These are phyloP conservation scores for Monosporascus sp. DNA, from an alignment of 2,329 filamentous ascomycete species.

Conservation along the genomic window DNA sequence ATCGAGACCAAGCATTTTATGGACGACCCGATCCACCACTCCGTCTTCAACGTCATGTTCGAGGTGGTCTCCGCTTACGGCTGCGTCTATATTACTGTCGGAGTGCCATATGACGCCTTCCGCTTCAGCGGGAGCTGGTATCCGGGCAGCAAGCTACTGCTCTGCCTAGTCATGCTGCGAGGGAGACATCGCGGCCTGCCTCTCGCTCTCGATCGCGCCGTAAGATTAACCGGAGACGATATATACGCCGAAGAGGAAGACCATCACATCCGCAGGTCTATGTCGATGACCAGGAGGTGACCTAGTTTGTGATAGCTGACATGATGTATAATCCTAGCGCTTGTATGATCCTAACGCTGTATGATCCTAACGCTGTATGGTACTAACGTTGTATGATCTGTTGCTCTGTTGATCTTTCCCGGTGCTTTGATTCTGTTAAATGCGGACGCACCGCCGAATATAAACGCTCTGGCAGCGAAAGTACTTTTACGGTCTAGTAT, in stretches of 20 bases:
- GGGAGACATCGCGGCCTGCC: constrained; percentile 50
- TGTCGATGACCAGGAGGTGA: constrained; percentile 17
- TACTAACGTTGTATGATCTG: no score
- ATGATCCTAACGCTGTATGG: no score
- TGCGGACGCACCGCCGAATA: no score
- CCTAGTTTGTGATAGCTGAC: no score
- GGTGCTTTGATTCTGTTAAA: no score
- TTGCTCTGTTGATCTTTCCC: no score
- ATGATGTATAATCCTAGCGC: no score
- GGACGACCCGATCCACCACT: constrained; percentile 45
- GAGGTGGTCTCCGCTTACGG: constrained; percentile 54
- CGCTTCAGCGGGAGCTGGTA: constrained; percentile 52
- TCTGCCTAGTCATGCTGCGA: constrained; percentile 51
- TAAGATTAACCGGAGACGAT: constrained; percentile 34
- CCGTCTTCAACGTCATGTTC: constrained; percentile 53
- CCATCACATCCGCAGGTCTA: constrained; percentile 31
- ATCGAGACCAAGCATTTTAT: constrained; percentile 52
- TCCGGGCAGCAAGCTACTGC: constrained; percentile 47
- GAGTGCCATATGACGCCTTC: constrained; percentile 44
- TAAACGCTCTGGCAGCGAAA: no score
- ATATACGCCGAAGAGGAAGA: constrained; percentile 38
- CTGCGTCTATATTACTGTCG: constrained; percentile 53
- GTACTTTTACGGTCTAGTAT: no score
- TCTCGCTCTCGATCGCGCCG: constrained; percentile 49
- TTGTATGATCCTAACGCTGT: no score